Conservation (phyloP, 2,329 filamentous ascomycete genomes). For the Pseudopyricularia javanii region DNA sequence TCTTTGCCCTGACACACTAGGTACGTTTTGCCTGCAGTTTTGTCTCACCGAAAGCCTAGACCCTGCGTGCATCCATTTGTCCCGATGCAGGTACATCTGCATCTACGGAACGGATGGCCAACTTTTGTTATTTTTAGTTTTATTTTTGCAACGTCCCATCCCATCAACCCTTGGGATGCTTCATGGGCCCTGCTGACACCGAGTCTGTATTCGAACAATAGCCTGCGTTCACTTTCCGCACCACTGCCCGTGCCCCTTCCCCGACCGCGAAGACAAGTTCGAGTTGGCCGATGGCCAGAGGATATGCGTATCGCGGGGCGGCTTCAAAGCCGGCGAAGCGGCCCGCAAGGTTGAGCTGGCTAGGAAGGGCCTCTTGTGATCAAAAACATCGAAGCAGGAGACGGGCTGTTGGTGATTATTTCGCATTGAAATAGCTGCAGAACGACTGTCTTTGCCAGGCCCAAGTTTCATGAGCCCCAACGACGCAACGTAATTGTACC, state of each 20-base stretch:
- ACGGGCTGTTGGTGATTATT: not conserved
- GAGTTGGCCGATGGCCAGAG: slow-evolving; percentile 60
- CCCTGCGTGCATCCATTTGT: not conserved
- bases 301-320: slow-evolving; percentile 63
- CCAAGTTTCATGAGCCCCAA: not conserved
- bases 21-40: slow-evolving; percentile 13
- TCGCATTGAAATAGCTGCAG: not conserved
- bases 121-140: not conserved
- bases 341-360: slow-evolving; percentile 68
- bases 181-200: not conserved
- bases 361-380: slow-evolving; percentile 61
- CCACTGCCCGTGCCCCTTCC: slow-evolving; percentile 88
- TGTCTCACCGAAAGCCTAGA: not conserved
- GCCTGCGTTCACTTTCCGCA: slow-evolving; percentile 94
- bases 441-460: not conserved
- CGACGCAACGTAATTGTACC: not conserved
- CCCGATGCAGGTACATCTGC: not conserved
- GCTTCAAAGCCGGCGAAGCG: slow-evolving; percentile 60
- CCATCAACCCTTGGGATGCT: too few relatives aligned
- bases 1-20: slow-evolving; percentile 81
- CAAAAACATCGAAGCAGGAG: not conserved
- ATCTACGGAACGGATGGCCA: too few relatives aligned
- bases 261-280: slow-evolving; percentile 64
- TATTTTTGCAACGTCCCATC: not conserved
- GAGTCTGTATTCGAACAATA: slow-evolving; percentile 5